Base-by-base conservation (phyloP, 2,329 filamentous ascomycete species). In the Leptodontidium sp. region DNA sequence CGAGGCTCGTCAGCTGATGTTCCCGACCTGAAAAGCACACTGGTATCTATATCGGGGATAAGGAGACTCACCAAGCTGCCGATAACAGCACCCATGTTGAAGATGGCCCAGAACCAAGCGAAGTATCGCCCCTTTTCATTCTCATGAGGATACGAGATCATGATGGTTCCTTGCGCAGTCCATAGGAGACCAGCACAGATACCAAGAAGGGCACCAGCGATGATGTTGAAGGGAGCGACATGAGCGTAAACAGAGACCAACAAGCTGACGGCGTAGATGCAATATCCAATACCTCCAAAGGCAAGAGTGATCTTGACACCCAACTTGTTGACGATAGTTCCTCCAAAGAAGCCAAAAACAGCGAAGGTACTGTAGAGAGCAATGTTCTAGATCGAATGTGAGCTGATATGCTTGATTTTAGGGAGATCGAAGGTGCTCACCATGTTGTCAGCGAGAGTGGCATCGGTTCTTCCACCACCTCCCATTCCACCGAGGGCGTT, bases 81-180 rank as follows among this genome's bases (percentile, higher is more conserved):
- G 79, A 98, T 93, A 70, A 97, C 94, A 75, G 90, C 94, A 75
- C 94, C 94, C 68, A 94, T 81, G 81, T 97, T 97, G 86, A 97
- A 98, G 77, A 98, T 97, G 79, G 94, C 90, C 94, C 94, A 97
- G 82, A 97, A 97, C 83, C 89, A 90, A 70, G 92, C 92, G 79
- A 97, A 97, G 80, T 94, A 97, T 69, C 90, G 90, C 55, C 94
- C 94, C 84, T 97, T 97, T 72, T 88, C 87, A 43, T 88, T 80
- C 81, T 97, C 94, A 24, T 87, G 84, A 1, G 94, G 94, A 79
- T 97, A 97, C 50, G 92, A 90, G 88, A 97, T 95, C 91, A 95
- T 94, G 77, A 95, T 93, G 68, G 91, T 90, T 69, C 93, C 92
- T 81, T 95, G 92, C 0, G 91, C 93, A 43, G 90, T 91, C 93